phyloP scores from a whole-genome alignment of 73 alveolate species.

The Paramecium pentaurelia region DNA sequence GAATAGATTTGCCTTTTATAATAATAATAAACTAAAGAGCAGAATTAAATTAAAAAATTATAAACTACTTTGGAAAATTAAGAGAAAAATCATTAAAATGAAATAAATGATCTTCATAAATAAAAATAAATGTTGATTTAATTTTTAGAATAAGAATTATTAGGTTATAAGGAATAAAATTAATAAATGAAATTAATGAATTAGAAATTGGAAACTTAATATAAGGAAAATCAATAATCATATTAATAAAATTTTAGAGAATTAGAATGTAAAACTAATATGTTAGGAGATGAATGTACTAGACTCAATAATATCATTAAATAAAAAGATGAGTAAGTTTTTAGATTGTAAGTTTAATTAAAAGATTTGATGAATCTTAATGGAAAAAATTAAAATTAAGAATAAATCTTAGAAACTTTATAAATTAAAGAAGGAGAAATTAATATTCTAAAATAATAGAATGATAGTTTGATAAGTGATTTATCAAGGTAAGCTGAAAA shows the following conservation, averaged over 20 bases:
- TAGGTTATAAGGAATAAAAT: not conserved
- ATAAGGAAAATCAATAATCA: not conserved
- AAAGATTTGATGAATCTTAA: not conserved
- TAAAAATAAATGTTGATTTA: not conserved
- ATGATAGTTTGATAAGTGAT: not conserved
- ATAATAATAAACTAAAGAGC: not conserved
- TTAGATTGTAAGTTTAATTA: not conserved
- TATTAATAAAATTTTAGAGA: not conserved
- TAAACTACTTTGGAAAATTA: not conserved
- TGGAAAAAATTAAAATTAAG: not conserved
- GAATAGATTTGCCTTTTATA: not conserved
- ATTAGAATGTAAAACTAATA: slow-evolving; percentile 18
- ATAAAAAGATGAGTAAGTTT: slow-evolving; percentile 13
- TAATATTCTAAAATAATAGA: slow-evolving; percentile 3
- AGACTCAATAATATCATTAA: not conserved
- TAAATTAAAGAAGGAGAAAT: not conserved
- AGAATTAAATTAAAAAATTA: not conserved
- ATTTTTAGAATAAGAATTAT: slow-evolving; percentile 22
- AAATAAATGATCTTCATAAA: not conserved
- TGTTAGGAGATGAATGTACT: slow-evolving; percentile 35
- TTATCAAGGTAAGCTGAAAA: slow-evolving; percentile 36
- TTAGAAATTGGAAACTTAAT: not conserved
- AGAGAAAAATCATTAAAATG: not conserved
- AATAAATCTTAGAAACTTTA: not conserved
- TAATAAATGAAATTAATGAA: not conserved